These are phyloP conservation scores for Parafenestella ontariensis DNA, from an alignment of 2,329 filamentous ascomycete genomes.

Conservation along the genomic window DNA sequence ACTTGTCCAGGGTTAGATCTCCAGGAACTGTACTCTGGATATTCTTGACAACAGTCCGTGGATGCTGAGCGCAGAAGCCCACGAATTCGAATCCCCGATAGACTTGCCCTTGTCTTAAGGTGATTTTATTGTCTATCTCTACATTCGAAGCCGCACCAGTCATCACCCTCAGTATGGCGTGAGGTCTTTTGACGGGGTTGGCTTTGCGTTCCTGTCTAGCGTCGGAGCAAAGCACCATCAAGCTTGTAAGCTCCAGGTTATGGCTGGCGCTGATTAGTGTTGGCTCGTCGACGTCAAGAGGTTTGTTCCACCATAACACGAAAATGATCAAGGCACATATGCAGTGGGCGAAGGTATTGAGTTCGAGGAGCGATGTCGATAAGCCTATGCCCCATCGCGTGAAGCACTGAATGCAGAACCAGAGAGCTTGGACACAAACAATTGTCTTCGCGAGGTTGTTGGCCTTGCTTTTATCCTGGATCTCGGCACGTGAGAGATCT, in stretches of 20 bases:
- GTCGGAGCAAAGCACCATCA: not conserved
- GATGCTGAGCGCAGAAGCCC: not conserved
- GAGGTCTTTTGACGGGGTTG: not conserved
- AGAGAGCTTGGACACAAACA: conserved; percentile 32
- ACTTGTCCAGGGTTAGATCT: not conserved
- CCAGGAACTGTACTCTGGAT: not conserved
- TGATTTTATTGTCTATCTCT: not conserved
- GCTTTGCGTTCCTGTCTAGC: not conserved
- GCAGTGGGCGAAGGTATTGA: conserved; percentile 64
- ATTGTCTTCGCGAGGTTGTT: conserved; percentile 26
- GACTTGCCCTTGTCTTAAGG: not conserved
- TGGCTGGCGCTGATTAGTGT: not conserved
- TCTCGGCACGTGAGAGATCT: conserved; percentile 11
- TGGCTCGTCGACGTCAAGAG: conserved; percentile 23
- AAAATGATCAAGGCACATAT: conserved; percentile 39
- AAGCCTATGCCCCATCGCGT: conserved; percentile 16
- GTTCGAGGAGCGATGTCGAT: conserved; percentile 61
- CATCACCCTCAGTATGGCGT: not conserved
- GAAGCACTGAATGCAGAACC: conserved; percentile 35
- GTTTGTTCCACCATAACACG: conserved; percentile 42
- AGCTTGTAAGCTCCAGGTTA: not conserved
- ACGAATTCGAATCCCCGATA: not conserved
- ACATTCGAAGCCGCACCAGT: not conserved
- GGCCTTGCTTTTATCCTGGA: conserved; percentile 28
- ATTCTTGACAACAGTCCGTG: not conserved